Evolutionary conservation across 805 yeast genomes (phyloP), one percentile per base, ranked within the genome.

Genomic region (Yamadazyma phyllophila): DNA sequence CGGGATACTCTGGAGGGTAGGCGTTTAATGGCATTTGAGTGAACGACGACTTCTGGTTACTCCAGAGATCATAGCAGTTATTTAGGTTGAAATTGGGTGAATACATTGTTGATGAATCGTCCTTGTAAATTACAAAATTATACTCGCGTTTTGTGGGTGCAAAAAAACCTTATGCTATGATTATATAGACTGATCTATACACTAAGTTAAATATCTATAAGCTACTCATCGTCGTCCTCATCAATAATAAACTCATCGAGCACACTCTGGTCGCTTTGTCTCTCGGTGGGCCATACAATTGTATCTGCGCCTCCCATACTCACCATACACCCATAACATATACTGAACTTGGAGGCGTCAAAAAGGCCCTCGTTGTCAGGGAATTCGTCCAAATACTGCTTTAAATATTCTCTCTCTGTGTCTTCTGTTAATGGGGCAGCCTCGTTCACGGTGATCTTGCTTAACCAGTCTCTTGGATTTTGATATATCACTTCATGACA

Each of bases 291-390:
- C 66, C 60, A 81, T 33, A 44, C 60, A 48, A 56, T 30, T 45
- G 47, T 54, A 14, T 37, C 58, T 47, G 40, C 69, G 46, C 51
- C 80, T 4, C 80, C 78, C 44, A 86, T 57, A 9, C 82, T 78
- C 1, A 84, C 84, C 30, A 81, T 72, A 59, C 96, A 88, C 2
- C 94, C 96, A 56, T 85, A 88, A 59, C 96, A 88, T 7, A 85
- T 55, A 15, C 14, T 36, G 13, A 13, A 32, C n/a, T 38, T 30
- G 4, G 46, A 42, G 17, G 20, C 41, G 17, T 34, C 34, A 41
- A 46, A 30, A 45, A 36, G 40, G 52, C 16, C 27, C 26, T 33
- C 42, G 5, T 7, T 24, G 1, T 34, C 7, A 11, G 44, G 31
- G 10, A 38, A n/a, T 10, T n/a, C 20, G 2, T 44, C n/a, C 7